Conservation (phyloP, 1,139 yeast genomes). For the Saccharomyces hybrid region DNA sequence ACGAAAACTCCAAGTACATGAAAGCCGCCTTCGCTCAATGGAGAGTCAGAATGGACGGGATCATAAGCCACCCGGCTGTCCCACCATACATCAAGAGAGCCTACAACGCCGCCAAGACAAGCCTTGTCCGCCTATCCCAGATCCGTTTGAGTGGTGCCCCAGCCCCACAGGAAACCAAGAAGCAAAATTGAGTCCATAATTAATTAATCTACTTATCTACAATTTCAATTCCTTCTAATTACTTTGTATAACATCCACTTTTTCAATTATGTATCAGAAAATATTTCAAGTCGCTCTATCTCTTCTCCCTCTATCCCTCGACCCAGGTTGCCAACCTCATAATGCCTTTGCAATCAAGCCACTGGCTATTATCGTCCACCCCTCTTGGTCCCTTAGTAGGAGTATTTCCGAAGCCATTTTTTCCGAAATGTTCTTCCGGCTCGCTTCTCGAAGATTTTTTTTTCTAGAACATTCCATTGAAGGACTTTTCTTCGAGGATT, state of each 20-base stretch:
- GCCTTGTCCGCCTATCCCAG: constrained; percentile 18
- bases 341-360: neutral
- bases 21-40: constrained; percentile 61
- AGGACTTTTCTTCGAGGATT: neutral
- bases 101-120: constrained; percentile 53
- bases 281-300: neutral
- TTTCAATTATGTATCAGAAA: neutral
- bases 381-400: neutral
- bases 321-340: neutral
- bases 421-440: neutral
- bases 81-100: constrained; percentile 51
- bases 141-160: neutral
- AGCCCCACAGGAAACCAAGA: neutral
- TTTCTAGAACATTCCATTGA: constrained; percentile 1
- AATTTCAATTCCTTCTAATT: neutral
- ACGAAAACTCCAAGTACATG: constrained; percentile 67
- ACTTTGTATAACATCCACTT: neutral
- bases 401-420: neutral
- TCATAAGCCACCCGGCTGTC: constrained; percentile 47
- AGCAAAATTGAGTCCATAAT: neutral
- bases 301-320: neutral
- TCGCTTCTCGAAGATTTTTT: neutral
- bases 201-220: neutral
- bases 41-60: constrained; percentile 66
- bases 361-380: neutral